Conservation (phyloP, 106 monocot genomes). For the Chionographis japonica region DNA sequence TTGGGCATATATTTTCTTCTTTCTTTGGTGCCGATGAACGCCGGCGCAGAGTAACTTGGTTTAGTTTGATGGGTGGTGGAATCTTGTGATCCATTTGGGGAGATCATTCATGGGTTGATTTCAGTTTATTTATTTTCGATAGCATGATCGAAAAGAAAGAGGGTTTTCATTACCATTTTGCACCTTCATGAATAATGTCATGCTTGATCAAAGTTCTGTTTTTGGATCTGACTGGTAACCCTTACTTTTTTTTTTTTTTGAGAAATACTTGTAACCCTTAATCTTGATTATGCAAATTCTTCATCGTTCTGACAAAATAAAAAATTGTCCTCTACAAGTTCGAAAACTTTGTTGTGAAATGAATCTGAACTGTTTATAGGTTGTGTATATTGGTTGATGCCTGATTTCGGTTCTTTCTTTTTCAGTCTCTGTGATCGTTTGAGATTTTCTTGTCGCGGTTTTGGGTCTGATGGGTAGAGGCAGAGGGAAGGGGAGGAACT, state of each 20-base stretch:
- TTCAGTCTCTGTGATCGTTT: slow-evolving; percentile 15
- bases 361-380: background rate
- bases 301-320: too few species aligned
- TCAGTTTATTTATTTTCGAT: too few species aligned
- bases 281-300: too few species aligned
- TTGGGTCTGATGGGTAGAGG: slow-evolving; percentile 56
- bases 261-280: too few species aligned
- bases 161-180: background rate
- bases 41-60: too few species aligned
- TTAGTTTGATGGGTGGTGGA: too few species aligned
- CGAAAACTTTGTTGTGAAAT: background rate
- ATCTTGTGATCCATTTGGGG: too few species aligned
- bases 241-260: background rate
- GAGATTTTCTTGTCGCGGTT: slow-evolving; percentile 2
- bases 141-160: too few species aligned
- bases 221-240: background rate
- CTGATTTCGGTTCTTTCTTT: slow-evolving; percentile 1
- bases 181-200: background rate
- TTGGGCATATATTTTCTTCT: too few species aligned
- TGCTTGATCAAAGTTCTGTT: background rate
- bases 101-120: too few species aligned
- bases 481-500: slow-evolving; percentile 70
- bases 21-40: too few species aligned
- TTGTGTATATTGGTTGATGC: background rate
- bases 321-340: background rate